Conservation (phyloP, 352 stramenopile species). For the Plasmopara viticola region DNA sequence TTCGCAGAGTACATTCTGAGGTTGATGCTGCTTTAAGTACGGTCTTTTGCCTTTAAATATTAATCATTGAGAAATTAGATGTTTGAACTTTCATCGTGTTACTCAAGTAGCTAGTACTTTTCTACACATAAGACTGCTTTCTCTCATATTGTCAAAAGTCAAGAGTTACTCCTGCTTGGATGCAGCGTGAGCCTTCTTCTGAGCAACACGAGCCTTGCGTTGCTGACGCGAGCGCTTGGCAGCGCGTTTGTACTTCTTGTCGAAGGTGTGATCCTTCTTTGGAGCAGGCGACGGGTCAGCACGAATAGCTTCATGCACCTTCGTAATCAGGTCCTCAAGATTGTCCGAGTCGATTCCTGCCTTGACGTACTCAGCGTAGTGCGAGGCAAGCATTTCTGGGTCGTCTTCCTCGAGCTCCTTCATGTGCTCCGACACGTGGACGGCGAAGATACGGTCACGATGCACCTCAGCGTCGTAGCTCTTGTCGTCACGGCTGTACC, state of each 20-base stretch:
- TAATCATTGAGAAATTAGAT: no score
- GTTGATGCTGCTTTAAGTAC: no score
- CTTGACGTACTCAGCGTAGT: slow-evolving; percentile 95
- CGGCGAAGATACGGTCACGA: slow-evolving; percentile 97
- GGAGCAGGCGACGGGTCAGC: slow-evolving; percentile 90
- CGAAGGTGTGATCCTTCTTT: slow-evolving; percentile 89
- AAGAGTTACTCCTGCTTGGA: slow-evolving; percentile 39
- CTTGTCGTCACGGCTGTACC: slow-evolving; percentile 98
- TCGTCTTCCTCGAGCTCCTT: slow-evolving; percentile 99
- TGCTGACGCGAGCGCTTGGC: slow-evolving; percentile 93
- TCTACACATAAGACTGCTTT: neutral
- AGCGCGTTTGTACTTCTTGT: slow-evolving; percentile 93
- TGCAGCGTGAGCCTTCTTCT: slow-evolving; percentile 95
- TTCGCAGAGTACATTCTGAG: neutral
- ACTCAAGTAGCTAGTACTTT: no score
- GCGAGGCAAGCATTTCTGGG: slow-evolving; percentile 95
- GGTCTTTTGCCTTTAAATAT: no score
- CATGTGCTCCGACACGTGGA: slow-evolving; percentile 99
- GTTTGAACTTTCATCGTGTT: slow-evolving; percentile 36
- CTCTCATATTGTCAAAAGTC: neutral
- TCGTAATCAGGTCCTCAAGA: slow-evolving; percentile 88
- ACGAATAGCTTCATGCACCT: slow-evolving; percentile 96
- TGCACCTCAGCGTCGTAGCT: slow-evolving; percentile 97
- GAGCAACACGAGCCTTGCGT: slow-evolving; percentile 92
- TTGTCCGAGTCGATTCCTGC: slow-evolving; percentile 91